Conservation (phyloP, 2,329 filamentous ascomycete genomes). For the Clonostachys rosea region DNA sequence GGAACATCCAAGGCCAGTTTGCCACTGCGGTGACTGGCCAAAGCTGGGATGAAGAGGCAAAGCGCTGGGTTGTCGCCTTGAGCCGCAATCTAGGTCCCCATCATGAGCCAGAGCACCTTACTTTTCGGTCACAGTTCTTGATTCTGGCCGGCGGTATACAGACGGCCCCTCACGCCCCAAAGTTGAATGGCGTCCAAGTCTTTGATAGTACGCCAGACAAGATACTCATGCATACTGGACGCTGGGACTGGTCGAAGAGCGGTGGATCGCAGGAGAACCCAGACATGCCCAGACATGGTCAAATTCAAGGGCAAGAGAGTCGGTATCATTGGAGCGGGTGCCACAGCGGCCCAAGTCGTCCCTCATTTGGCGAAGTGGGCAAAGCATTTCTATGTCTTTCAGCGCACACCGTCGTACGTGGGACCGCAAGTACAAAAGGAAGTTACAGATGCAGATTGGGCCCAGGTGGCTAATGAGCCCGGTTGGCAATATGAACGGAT, state of each 20-base stretch:
- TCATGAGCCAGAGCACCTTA: no score
- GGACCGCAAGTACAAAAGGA: slow-evolving; percentile 26
- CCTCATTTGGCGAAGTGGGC: slow-evolving; percentile 39
- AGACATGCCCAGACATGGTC: slow-evolving; percentile 27
- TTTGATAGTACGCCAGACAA: no score
- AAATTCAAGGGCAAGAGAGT: slow-evolving; percentile 41
- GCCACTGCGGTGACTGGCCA: no score
- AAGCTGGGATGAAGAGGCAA: no score
- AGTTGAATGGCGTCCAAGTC: no score
- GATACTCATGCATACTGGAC: slow-evolving; percentile 31
- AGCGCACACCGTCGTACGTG: slow-evolving; percentile 45
- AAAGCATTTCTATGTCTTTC: slow-evolving; percentile 49
- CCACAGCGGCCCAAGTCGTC: slow-evolving; percentile 39
- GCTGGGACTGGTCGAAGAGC: slow-evolving; percentile 37
- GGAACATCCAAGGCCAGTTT: no score
- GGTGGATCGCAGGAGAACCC: slow-evolving; percentile 32
- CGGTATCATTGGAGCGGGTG: slow-evolving; percentile 44
- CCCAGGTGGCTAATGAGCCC: slow-evolving; percentile 19
- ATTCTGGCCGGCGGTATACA: slow-evolving; percentile 20
- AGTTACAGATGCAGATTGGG: slow-evolving; percentile 36
- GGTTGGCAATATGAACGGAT: slow-evolving; percentile 45
- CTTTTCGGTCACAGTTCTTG: slow-evolving; percentile 25
- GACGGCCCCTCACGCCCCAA: no score
- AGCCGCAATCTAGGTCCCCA: no score
- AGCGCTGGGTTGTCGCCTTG: no score